Evolutionary conservation across 257 asterid genomes (phyloP), one percentile per base, ranked within the genome.

Genomic region (Buddleja alternifolia): DNA sequence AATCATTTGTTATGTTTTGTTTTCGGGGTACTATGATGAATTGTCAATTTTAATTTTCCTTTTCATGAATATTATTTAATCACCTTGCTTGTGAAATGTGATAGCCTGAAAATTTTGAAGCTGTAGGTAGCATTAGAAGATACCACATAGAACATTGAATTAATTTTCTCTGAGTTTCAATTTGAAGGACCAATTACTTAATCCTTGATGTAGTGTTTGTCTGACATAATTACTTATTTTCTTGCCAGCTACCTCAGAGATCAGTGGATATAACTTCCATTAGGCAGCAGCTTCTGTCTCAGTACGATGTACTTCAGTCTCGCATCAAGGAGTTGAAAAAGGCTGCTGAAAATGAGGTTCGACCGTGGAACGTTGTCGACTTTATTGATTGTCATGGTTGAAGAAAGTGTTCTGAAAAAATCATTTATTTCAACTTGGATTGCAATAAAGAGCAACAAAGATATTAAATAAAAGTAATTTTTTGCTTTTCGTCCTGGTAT

Each of bases 321-420:
- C 96, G 97, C 61, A 93, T 93, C 75, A 93, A 81, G 81, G 94
- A 82, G 83, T 76, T 90, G 72, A 90, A 90, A 80, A 79, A 79
- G 78, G 87, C 89, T 73, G 82, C 93, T 46, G 98, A 88, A 80
- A 85, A 90, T 69, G 98, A 93, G 98, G 98, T 93, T 53, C 52
- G 57, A 40, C 20, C 53, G 48, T 36, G 54, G 32, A 39, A 47
- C 51, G 34, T n/a, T 70, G 29, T 20, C 53, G 44, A 29, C n/a
- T 45, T 62, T 70, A n/a, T 60, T 74, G 12, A 66, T 69, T 47
- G 23, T 70, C 11, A 17, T 37, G 57, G n/a, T 7, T 12, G 45
- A 19, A n/a, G 51, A 17, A 45, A 55, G 39, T n/a, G 24, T 62
- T 52, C 37, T 34, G 67, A 45, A 66, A 58, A 57, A 47, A 23